Evolutionary conservation across 768 basidiomycete genomes (phyloP).

Genomic region (Auricularia heimuer): DNA sequence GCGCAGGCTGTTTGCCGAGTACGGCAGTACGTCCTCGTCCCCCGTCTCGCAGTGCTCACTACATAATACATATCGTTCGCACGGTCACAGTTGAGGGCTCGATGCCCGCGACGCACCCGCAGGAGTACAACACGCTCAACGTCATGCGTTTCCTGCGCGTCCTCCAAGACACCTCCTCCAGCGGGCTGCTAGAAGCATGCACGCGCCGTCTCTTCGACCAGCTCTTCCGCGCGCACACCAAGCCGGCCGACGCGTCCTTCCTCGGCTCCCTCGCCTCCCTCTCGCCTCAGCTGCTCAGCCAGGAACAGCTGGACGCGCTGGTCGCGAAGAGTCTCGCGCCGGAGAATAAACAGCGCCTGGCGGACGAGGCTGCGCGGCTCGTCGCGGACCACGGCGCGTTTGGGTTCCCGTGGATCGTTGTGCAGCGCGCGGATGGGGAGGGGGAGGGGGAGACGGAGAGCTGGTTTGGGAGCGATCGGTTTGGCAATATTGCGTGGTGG

Average conservation of each 20-base stretch:
- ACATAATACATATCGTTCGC: too few species aligned
- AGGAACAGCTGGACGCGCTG: background rate
- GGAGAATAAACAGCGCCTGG: conserved; percentile 1
- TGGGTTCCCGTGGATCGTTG: conserved; percentile 13
- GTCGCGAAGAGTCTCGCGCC: background rate
- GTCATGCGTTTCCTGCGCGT: conserved; percentile 5
- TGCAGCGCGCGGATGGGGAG: background rate
- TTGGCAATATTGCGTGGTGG: background rate
- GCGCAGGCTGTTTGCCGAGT: background rate
- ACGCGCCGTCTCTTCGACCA: conserved; percentile 3
- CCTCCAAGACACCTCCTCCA: background rate
- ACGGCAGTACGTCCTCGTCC: background rate
- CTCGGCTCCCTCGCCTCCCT: background rate
- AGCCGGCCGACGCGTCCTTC: background rate
- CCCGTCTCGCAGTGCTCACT: too few species aligned
- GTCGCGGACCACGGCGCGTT: conserved; percentile 1
- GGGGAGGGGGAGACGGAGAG: background rate
- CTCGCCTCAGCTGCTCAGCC: background rate
- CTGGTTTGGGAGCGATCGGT: background rate
- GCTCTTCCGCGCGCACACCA: conserved; percentile 4
- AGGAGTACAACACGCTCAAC: conserved; percentile 3
- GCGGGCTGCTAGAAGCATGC: background rate
- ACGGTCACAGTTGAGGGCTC: background rate
- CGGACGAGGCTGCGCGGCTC: background rate
- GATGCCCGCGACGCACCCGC: background rate